Base-by-base conservation (phyloP, 2,329 filamentous ascomycete species). In the Paecilomyces sp. region DNA sequence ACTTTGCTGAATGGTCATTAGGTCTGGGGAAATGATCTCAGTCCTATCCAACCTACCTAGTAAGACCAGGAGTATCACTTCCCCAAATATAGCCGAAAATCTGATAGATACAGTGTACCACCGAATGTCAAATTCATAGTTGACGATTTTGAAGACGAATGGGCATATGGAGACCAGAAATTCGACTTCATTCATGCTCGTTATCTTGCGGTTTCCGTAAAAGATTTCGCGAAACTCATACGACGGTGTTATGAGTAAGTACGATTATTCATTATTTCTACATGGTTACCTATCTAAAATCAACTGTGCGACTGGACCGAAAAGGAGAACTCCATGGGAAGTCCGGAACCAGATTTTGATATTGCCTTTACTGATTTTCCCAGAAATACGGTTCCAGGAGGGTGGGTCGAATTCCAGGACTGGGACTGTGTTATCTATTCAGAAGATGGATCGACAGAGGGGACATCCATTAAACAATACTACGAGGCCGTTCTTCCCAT, bases 141-240 rank as follows among this genome's bases (percentile, higher is more conserved):
- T 12, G 84, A 86, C 60, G 84, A 86, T 62, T 77, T 82, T 28
- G 83, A 86, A 68, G 78, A 77, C 59, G 75, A 78, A 3, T 87
- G 84, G 84, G 69, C 84, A 15, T 79, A 84, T 61, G 79, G 80
- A 4, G 66, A 70, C 13, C 22, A 15, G 57, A 41, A 41, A 30
- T 87, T 85, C 58, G 84, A 87, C 67, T 85, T 84, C 60, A 79
- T 87, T 36, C 84, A 87, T 67, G 79, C 81, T n/a, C 77, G 85
- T 3, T 80, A 83, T 59, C 81, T 82, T 1, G 80, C 82, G 13
- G 79, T 81, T 75, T 81, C 80, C 1, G 81, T 86, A 60, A 80
- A 78, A 55, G 77, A 86, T 65, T 86, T 83, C 83, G 75, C 76
- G 1, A 74, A 67, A 15, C 68, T 86, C 0, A 77, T 85, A 60